Base-by-base conservation (phyloP, 208 protist genomes). In the Polymyxa betae region DNA sequence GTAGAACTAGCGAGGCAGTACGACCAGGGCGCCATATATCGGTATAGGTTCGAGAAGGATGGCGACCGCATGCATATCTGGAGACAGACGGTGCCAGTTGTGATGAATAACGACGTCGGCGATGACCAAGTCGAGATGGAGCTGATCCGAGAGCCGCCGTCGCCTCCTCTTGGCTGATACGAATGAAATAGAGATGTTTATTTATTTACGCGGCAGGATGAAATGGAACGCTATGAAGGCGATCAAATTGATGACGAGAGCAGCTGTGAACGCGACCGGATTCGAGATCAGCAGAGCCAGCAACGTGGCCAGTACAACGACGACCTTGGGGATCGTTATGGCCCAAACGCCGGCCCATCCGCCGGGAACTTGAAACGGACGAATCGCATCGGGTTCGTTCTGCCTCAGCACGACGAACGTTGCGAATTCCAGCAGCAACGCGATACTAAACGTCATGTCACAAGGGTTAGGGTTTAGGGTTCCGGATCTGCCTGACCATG, bases 351-450 rank as follows among this genome's bases (percentile, higher is more conserved):
- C 88, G n/a, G n/a, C 1, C 88, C 32, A 64, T n/a, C 88, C 88
- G 5, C 88, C 88, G n/a, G 88, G 88, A 35, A 89, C 88, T 64
- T 38, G 5, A 32, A 77, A 89, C 5, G 88, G 88, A 77, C 88
- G 88, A 32, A 89, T 5, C 1, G 88, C n/a, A 32, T 64, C 32
- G 1, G 88, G 32, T 66, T 89, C 88, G 5, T 38, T 89, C 5
- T 89, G 66, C 54, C 54, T 5, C 16, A 89, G 32, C 1, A 44
- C 38, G 45, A 89, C 45, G n/a, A 89, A 89, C 5, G 88, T 32
- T 77, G 88, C 54, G 45, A 89, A 89, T 89, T 89, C 88, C 29
- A 72, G 46, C 16, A 89, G 88, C 60, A 77, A n/a, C 46, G 88
- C n/a, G 29, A 82, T 82, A 82, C 72, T 82, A 43, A 38, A 35